Evolutionary conservation across 345 rosid genomes (phyloP), one percentile per base, ranked within the genome.

Genomic region (Corchorus olitorius): DNA sequence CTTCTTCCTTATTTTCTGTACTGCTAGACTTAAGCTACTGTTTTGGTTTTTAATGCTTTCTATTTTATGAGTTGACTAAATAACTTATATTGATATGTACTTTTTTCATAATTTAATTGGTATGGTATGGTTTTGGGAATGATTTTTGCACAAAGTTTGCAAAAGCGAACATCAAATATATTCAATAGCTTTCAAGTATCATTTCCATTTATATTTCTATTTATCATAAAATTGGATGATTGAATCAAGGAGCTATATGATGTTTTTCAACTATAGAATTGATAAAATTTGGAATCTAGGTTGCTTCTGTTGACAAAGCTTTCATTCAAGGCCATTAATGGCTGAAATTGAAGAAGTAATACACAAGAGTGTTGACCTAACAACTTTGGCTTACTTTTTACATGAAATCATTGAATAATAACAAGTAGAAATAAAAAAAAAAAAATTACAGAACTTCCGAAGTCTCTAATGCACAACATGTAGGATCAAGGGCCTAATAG

Each of bases 31-130:
- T 3, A 17, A 45, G 46, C 33, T 62, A 35, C 22, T 22, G 17
- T 56, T 78, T 71, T 65, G 49, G 39, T 20, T 74, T 48, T 49
- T 70, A 6, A 22, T 53, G 54, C n/a, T 65, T 46, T 50, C 4
- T 3, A 17, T 46, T 17, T 60, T 73, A 16, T 45, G 58, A 17
- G 37, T 19, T 56, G 48, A 19, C 63, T 56, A 1, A 60, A 43
- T 22, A 73, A 46, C 22, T 46, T 11, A 15, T 27, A 1, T 74
- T 16, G 76, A 17, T 74, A 34, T 39, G 37, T 64, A n/a, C 37
- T 15, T 16, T 16, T 13, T 14, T 4, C 50, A 19, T 7, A 4
- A 56, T 60, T 3, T 27, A 45, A 41, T 60, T 41, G 54, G 54
- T 12, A 27, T 46, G 43, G 0, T 11, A 39, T 39, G 43, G 43